These are phyloP conservation scores for Dactylellina haptotyla DNA, from an alignment of 2,329 filamentous ascomycete species.

Conservation along the genomic window DNA sequence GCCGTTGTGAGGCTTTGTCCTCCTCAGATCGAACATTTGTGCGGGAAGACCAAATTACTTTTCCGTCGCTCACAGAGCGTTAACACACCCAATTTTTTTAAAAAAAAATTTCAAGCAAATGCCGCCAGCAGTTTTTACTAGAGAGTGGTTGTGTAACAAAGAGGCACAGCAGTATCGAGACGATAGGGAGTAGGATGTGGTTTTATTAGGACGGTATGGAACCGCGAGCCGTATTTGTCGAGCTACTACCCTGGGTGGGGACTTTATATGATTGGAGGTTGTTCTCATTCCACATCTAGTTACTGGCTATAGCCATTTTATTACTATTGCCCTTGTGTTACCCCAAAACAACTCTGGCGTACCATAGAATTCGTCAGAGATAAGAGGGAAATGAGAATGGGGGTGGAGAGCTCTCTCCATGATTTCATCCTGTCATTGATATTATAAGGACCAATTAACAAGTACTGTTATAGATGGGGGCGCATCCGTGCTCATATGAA, in stretches of 20 bases:
- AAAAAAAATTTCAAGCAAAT: too few relatives aligned
- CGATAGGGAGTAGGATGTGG: too few relatives aligned
- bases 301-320: constrained; percentile 27
- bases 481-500: neutral
- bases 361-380: constrained; percentile 16
- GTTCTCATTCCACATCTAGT: constrained; percentile 27
- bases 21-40: constrained; percentile 8
- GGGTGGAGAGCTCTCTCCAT: constrained; percentile 32
- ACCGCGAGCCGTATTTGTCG: neutral
- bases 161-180: constrained; percentile 11
- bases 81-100: too few relatives aligned
- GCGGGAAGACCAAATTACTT: neutral
- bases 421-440: constrained; percentile 26
- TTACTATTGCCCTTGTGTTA: constrained; percentile 40
- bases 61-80: too few relatives aligned
- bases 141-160: constrained; percentile 35
- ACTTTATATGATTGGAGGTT: constrained; percentile 6
- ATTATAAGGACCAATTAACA: constrained; percentile 29
- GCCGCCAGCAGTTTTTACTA: too few relatives aligned
- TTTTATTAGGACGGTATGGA: neutral
- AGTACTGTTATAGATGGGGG: neutral
- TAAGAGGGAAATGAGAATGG: constrained; percentile 34
- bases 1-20: constrained; percentile 17
- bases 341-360: constrained; percentile 16
- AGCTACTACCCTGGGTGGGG: neutral